phyloP scores from a whole-genome alignment of 257 asterid species.

The Salvia hispanica region DNA sequence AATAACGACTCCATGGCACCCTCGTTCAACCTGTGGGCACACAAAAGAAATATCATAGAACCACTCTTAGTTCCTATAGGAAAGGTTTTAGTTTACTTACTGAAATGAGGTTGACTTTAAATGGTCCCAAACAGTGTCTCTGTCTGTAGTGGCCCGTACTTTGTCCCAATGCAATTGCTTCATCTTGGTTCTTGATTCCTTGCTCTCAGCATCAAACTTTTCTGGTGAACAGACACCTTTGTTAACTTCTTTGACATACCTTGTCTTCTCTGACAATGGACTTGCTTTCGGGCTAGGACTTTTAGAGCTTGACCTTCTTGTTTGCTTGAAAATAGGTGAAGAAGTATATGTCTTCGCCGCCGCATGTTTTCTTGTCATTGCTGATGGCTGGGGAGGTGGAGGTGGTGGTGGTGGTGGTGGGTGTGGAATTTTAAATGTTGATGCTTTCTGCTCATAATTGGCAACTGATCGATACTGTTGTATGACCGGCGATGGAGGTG shows the following conservation, averaged over 20 bases:
- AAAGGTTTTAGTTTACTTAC: conserved; percentile 50
- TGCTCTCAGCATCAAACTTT: conserved; percentile 42
- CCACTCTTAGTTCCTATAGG: background rate
- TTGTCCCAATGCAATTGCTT: conserved; percentile 94
- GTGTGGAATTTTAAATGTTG: conserved; percentile 42
- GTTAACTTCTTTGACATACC: conserved; percentile 37
- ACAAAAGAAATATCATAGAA: conserved; percentile 31
- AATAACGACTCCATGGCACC: conserved; percentile 88
- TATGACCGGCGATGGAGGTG: conserved; percentile 67
- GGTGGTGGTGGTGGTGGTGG: conserved; percentile 64
- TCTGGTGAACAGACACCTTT: conserved; percentile 39
- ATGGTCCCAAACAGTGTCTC: conserved; percentile 91
- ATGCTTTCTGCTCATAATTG: conserved; percentile 44
- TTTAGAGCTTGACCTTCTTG: conserved; percentile 41
- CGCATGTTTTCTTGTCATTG: conserved; percentile 40
- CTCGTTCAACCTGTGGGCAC: conserved; percentile 65
- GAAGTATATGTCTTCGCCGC: conserved; percentile 27
- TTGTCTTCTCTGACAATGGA: conserved; percentile 37
- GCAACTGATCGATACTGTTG: conserved; percentile 44
- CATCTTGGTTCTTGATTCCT: conserved; percentile 64
- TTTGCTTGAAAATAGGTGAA: conserved; percentile 36
- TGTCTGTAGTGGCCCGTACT: conserved; percentile 70
- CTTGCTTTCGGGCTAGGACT: conserved; percentile 46
- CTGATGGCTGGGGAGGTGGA: conserved; percentile 38
- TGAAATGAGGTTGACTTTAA: conserved; percentile 76